Percentiles rank a stretch among this genome's conserved stretches.
Evolutionary conservation across 2,329 filamentous ascomycete species (phyloP).

Genomic region (Arachnopeziza araneosa): DNA sequence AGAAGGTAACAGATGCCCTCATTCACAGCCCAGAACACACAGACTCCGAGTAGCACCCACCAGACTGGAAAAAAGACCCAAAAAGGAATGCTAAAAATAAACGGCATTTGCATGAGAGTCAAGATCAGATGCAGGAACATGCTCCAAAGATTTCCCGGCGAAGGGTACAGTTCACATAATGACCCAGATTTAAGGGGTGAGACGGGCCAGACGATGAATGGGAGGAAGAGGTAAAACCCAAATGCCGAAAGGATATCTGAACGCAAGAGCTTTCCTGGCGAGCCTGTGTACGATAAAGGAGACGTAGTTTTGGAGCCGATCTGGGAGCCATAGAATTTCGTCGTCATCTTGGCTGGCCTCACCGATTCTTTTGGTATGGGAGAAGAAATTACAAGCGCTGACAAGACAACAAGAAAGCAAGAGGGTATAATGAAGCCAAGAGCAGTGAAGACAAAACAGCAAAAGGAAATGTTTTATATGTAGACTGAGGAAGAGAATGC

Average conservation of each 20-base stretch:
- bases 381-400: neutral
- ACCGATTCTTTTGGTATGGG: neutral
- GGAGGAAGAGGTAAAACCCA: conserved; percentile 36
- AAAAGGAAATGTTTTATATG: neutral
- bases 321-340: neutral
- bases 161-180: conserved; percentile 61
- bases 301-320: neutral
- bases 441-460: neutral
- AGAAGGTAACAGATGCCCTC: conserved; percentile 44
- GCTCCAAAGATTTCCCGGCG: conserved; percentile 49
- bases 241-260: conserved; percentile 36
- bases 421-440: neutral
- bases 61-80: conserved; percentile 41
- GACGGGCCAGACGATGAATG: conserved; percentile 56
- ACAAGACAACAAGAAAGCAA: neutral
- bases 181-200: conserved; percentile 44
- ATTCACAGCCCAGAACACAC: conserved; percentile 45
- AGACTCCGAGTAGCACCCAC: conserved; percentile 36
- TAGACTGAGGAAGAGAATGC: neutral
- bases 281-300: neutral
- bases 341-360: neutral
- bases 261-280: conserved; percentile 33
- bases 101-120: conserved; percentile 51
- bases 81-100: conserved; percentile 54
- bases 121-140: conserved; percentile 55